Evolutionary conservation across 176 grass and related monocot species (phyloP), one percentile per base, ranked within the genome.

Genomic region (Zoysia pacifica): DNA sequence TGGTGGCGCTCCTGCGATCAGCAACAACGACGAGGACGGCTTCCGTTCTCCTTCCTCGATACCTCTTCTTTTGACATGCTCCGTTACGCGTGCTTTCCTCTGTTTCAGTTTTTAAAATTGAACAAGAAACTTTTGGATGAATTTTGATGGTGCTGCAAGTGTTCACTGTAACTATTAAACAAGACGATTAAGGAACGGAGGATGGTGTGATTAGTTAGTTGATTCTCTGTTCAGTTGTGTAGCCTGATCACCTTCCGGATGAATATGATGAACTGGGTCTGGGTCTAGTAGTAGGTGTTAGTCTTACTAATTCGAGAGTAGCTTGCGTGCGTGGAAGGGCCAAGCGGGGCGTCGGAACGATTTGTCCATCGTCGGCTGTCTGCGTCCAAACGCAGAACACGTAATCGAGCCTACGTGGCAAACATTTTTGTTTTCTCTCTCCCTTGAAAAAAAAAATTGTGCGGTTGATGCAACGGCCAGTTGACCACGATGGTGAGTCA

Each of bases 251-350:
- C 64, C 9, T 7, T 28, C 28, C 28, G 28, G 28, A 28, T 4
- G 28, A 28, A 28, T 28, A 28, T 28, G 61, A 88, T 52, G 66
- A 48, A 11, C 37, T 75, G 50, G 58, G 41, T 56, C 49, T 70
- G 50, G 6, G 28, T 56, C 5, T 39, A 0, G 0, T 38, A 11
- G 11, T 44, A 28, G 28, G 28, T 60, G 11, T 7, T 43, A 28
- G 28, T 53, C 35, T 51, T 66, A 52, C 67, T 77, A 18, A 78
- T 56, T 67, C 48, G 9, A 40, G n/a, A 28, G 36, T 64, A 69
- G 81, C 16, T 64, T 81, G 66, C 78, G 82, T 85, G 87, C 72
- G 50, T 19, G 35, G 82, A 65, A 48, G 11, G 28, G 28, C 28
- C 28, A 28, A 28, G 28, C 28, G 28, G 28, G 28, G 28, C 28